Base-by-base conservation (phyloP, 1,284 basidiomycete species). In the Malassezia equina region DNA sequence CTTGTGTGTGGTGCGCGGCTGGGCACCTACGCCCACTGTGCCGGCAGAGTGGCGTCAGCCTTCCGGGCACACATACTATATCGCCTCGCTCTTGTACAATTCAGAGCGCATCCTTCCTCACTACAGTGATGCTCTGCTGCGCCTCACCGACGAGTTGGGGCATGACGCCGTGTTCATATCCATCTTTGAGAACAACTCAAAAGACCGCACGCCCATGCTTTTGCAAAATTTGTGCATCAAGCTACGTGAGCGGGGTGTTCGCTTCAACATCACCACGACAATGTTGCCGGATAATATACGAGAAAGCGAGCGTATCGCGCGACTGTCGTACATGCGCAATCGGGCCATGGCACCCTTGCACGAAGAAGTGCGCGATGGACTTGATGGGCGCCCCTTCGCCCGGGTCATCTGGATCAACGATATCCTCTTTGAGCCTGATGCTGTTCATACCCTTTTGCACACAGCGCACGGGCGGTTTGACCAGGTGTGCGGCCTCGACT, bases 401-500 rank as follows among this genome's bases (percentile, higher is more conserved):
- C 60, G 63, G 42, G 66, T 70, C 11, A 47, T 70, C 3, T 70
- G 64, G 63, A 36, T 70, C 41, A 70, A 70, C 19, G 67, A 68
- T 47, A 48, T 68, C 17, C 19, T 62, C 25, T 64, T 64, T 12
- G 54, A 60, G 0, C 19, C 31, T 4, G 19, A 24, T 43, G 32
- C 51, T 28, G 67, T 80, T 9, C 63, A 80, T 39, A 76, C 80
- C 42, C 76, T 82, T 11, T 66, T 82, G 42, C 72, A 75, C 24
- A 81, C 81, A 6, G 73, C 74, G 41, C 68, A 76, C 17, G 79
- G 78, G 11, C 65, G 75, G 12, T 82, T 79, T 59, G 82, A 83
- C 60, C 79, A 82, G 67, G 81, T 76, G 7, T 82, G 81, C 52
- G 81, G 76, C 12, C 70, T 81, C 61, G 81, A 83, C 72, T 79